Conservation (phyloP, 306 rosid species). For the Senna siamea region DNA sequence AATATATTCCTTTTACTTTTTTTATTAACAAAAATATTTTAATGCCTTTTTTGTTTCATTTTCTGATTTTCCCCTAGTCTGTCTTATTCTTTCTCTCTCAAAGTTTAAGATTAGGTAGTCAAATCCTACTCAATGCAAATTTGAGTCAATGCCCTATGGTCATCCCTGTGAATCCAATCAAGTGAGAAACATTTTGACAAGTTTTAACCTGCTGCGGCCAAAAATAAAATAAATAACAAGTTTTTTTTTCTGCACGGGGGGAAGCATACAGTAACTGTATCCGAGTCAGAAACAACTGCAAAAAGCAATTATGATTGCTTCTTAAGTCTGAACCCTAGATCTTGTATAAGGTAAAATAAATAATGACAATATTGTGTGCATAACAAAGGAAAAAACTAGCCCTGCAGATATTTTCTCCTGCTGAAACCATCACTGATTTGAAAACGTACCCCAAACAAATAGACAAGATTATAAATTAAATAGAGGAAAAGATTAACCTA, state of each 20-base stretch:
- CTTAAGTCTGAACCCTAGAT: neutral
- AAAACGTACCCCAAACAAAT: slow-evolving; percentile 13
- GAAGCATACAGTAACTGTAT: too few relatives aligned
- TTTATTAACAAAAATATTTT: neutral
- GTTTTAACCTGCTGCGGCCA: neutral
- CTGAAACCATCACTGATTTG: neutral
- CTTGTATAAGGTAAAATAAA: slow-evolving; percentile 27
- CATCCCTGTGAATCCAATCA: neutral
- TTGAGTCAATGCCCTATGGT: neutral
- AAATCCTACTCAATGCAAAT: neutral
- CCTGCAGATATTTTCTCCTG: slow-evolving; percentile 4
- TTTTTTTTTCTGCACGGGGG: too few relatives aligned
- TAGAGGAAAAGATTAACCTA: slow-evolving; percentile 46
- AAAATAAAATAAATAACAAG: neutral
- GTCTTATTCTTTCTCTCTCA: neutral
- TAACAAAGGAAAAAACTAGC: slow-evolving; percentile 18
- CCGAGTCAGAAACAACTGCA: neutral
- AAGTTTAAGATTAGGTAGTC: neutral
- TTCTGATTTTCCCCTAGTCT: neutral
- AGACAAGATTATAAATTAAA: slow-evolving; percentile 10
- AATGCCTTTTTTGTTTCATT: neutral
- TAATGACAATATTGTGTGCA: neutral
- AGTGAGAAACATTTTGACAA: neutral
- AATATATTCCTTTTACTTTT: neutral
- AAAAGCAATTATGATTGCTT: neutral